Base-by-base conservation (phyloP, 306 rosid species). In the Mimosa pudica region DNA sequence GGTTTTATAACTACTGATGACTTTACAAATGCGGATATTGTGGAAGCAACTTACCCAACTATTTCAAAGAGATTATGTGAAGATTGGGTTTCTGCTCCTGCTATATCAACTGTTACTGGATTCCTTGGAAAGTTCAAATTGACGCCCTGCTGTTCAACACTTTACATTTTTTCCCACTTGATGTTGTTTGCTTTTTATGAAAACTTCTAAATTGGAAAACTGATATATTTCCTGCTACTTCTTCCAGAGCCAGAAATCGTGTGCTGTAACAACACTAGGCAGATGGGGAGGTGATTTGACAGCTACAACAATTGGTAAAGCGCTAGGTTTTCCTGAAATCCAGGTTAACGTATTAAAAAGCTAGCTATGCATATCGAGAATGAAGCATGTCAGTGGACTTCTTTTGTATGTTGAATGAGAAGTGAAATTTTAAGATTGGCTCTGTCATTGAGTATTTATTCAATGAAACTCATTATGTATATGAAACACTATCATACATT, bases 261-360 rank as follows among this genome's bases (percentile, higher is more conserved):
- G 98, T 82, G 98, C 97, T 41, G 97, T 91, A 78, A 94, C 98
- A 60, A 94, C 98, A 41, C 80, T 94, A 80, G 98, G 98, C 81
- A 90, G 98, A 85, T 97, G 98, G 66, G 98, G 98, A 18, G 92
- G 98, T 71, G 98, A 94, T 85, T 89, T 94, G 88, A 94, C 98
- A 24, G 98, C 98, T 67, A 94, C 98, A 65, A 86, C 97, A 64
- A 88, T 94, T 73, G 98, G 98, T 52, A 92, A 89, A 86, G 97
- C 98, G 54, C 83, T 94, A 63, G 97, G 93, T 30, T 86, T 94
- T 88, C 97, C 90, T 69, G 98, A 94, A 86, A 92, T 94, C 80
- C 97, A 94, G 97, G 98, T 92, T 66, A 73, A 54, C 46, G 7
- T 57, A 32, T 65, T 58, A 47, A 72, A 80, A 71, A n/a, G 57